A percentile compares a stretch with the other conserved stretches of the same genome.
Conservation (phyloP, 2,329 filamentous ascomycete species). For the Aulographum hederae region DNA sequence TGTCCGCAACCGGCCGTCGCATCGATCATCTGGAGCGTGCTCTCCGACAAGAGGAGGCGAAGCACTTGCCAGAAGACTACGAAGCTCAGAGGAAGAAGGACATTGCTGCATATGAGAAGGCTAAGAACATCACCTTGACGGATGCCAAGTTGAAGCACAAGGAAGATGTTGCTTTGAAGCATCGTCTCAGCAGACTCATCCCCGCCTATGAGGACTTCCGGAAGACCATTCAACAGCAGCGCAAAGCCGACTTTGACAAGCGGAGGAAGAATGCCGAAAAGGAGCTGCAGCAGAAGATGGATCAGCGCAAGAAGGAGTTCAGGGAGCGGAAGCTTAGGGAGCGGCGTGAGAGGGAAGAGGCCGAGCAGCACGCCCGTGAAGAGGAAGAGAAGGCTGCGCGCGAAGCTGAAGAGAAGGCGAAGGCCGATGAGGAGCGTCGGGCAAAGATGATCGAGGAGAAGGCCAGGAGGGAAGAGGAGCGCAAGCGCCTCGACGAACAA, state of each 20-base stretch:
- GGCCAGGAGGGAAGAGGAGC: slow-evolving; percentile 37
- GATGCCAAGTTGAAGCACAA: slow-evolving; percentile 79
- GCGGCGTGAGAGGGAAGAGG: slow-evolving; percentile 61
- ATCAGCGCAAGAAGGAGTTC: slow-evolving; percentile 71
- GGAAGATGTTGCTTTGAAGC: slow-evolving; percentile 82
- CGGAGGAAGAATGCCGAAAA: slow-evolving; percentile 79
- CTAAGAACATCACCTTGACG: slow-evolving; percentile 58
- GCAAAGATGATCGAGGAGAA: slow-evolving; percentile 57
- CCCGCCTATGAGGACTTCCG: slow-evolving; percentile 73
- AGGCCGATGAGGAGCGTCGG: slow-evolving; percentile 63
- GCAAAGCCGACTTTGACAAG: slow-evolving; percentile 90
- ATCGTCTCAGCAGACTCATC: slow-evolving; percentile 72
- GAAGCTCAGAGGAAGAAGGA: slow-evolving; percentile 66
- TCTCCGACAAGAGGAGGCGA: slow-evolving; percentile 85
- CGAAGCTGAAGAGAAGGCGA: slow-evolving; percentile 74
- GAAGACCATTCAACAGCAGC: slow-evolving; percentile 63
- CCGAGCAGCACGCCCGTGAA: slow-evolving; percentile 59
- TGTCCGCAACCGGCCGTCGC: slow-evolving; percentile 83
- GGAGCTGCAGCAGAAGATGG: slow-evolving; percentile 84
- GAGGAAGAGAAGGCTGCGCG: slow-evolving; percentile 65
- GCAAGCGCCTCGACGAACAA: slow-evolving; percentile 44
- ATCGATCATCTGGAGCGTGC: slow-evolving; percentile 95
- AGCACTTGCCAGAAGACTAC: slow-evolving; percentile 79
- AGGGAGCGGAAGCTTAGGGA: slow-evolving; percentile 66
- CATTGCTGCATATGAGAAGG: slow-evolving; percentile 59